Evolutionary conservation across 2,329 filamentous ascomycete species (phyloP), one percentile per base, ranked within the genome.

Genomic region (Hypoxylon sp.): DNA sequence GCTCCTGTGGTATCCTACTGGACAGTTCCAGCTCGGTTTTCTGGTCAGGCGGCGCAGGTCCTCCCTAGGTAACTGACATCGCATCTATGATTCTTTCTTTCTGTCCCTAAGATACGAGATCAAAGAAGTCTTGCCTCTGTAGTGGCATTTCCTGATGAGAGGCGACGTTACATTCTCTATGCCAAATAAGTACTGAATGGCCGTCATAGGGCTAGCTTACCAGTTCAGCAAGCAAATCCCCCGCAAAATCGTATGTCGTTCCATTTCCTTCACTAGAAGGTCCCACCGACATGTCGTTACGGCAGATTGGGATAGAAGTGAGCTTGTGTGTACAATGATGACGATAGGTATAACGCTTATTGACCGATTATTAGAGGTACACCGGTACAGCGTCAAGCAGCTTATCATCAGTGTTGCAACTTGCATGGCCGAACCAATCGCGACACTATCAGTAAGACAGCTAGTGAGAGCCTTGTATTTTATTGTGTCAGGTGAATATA

Each of bases 151-250:
- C n/a, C n/a, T 16, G 30, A 38, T 45, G 31, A 23, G n/a, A 54
- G 36, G 49, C 52, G 56, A 59, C 52, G 56, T 59, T 59, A 59
- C 56, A 55, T 58, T 26, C 25, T 13, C 13, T 27, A 27, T 35
- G 48, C 31, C 32, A 34, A 8, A 35, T 53, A 43, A 16, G 36
- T 46, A 42, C 35, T 20, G 21, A 38, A n/a, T 7, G 35, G 35
- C 42, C 34, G 38, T 48, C 49, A 29, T 29, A 12, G 37, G 17
- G 13, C 17, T 32, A 48, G 32, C 12, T 15, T 34, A 21, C 30
- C 26, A 32, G 32, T n/a, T n/a, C n/a, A n/a, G n/a, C n/a, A n/a
- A n/a, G n/a, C n/a, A n/a, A n/a, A n/a, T n/a, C n/a, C n/a, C n/a
- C n/a, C n/a, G n/a, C n/a, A n/a, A 41, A 26, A 34, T 49, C 30